A percentile compares a stretch with the other conserved stretches of the same genome.
Evolutionary conservation across 805 yeast genomes (phyloP).

Genomic region (Ogataea zsoltii): DNA sequence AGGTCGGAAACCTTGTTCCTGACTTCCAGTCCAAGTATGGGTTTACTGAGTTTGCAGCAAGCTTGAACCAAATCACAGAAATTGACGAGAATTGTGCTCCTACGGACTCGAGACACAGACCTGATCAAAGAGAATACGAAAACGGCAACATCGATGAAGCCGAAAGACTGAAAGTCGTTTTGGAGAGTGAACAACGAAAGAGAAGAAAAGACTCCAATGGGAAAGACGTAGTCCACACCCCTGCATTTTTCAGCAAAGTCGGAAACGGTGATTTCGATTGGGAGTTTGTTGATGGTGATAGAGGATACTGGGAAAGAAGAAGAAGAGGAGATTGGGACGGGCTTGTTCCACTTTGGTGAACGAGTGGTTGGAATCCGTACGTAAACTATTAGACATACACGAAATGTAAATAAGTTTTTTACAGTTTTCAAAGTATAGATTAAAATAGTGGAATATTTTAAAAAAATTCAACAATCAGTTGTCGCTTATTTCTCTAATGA

Average conservation of each 20-base stretch:
- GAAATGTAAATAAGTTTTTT: neutral
- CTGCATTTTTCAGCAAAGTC: conserved; percentile 60
- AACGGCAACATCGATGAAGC: conserved; percentile 69
- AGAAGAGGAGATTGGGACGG: conserved; percentile 61
- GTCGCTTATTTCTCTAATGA: conserved; percentile 30
- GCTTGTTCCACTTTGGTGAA: conserved; percentile 56
- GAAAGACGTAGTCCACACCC: conserved; percentile 45
- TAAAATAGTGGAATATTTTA: neutral
- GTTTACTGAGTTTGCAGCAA: conserved; percentile 78
- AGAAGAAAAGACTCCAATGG: conserved; percentile 63
- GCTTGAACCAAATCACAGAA: conserved; percentile 74
- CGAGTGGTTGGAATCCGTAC: neutral
- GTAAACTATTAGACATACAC: neutral
- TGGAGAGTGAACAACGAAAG: conserved; percentile 81
- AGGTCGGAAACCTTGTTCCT: conserved; percentile 61
- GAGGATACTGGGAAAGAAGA: conserved; percentile 81
- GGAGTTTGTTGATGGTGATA: conserved; percentile 55
- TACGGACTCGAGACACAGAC: conserved; percentile 87
- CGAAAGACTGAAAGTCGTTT: conserved; percentile 60
- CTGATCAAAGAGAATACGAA: conserved; percentile 78
- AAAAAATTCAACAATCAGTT: neutral
- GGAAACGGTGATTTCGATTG: conserved; percentile 45
- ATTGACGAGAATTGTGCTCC: conserved; percentile 76
- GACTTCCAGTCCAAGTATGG: conserved; percentile 73
- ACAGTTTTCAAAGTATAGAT: neutral